Evolutionary conservation across 2,329 filamentous ascomycete genomes (phyloP).

Genomic region (Colletotrichum costaricense): DNA sequence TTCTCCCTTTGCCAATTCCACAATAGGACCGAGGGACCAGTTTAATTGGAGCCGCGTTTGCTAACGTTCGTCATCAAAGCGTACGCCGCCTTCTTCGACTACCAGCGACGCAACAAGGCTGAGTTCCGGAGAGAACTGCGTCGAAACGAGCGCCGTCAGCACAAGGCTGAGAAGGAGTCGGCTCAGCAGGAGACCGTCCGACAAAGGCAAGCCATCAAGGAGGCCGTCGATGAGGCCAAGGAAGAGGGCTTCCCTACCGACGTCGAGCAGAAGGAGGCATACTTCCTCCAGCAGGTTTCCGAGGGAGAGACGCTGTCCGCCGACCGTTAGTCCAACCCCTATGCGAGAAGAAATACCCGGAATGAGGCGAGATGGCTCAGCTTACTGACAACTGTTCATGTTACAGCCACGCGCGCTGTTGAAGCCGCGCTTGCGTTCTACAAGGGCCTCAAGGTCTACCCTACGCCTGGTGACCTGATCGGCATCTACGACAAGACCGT

Average conservation of each 20-base stretch:
- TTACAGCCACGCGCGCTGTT: conserved; percentile 55
- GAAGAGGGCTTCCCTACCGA: conserved; percentile 92
- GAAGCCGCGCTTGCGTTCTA: conserved; percentile 97
- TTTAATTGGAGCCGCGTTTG: not conserved
- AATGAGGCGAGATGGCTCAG: conserved; percentile 26
- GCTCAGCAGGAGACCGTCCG: conserved; percentile 72
- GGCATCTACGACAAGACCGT: conserved; percentile 99
- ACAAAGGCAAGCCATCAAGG: conserved; percentile 80
- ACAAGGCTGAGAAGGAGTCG: conserved; percentile 77
- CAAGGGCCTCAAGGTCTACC: conserved; percentile 98
- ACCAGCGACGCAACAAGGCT: conserved; percentile 71
- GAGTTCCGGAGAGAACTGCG: conserved; percentile 77
- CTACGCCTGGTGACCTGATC: conserved; percentile 91
- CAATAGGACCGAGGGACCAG: not conserved
- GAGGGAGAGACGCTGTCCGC: conserved; percentile 85
- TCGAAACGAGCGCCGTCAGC: conserved; percentile 80
- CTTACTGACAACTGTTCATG: conserved; percentile 17
- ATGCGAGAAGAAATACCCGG: not conserved
- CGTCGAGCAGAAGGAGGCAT: conserved; percentile 92
- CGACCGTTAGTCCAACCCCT: conserved; percentile 73
- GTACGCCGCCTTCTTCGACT: conserved; percentile 77
- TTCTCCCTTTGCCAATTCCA: conserved; percentile 17
- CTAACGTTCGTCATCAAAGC: conserved; percentile 52
- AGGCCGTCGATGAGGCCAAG: conserved; percentile 82
- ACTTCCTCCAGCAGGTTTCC: conserved; percentile 96